Conservation (phyloP, 208 protist genomes). For the Wallacemonas sp. region DNA sequence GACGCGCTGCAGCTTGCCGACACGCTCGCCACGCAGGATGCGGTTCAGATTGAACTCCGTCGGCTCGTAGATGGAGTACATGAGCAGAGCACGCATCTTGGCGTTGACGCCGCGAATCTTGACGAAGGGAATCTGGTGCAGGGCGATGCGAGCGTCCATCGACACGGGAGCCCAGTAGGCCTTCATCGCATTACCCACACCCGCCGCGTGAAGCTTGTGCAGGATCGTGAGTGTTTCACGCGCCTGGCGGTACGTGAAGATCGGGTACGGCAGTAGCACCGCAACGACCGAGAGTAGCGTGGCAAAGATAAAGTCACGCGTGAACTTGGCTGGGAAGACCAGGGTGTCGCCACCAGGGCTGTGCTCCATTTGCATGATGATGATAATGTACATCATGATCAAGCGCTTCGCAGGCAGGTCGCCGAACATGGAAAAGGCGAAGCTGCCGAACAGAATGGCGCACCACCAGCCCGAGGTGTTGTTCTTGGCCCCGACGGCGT, state of each 20-base stretch:
- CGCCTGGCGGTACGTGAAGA: conserved; percentile 33
- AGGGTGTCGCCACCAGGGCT: conserved; percentile 25
- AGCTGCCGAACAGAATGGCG: conserved; percentile 39
- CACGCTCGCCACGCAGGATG: conserved; percentile 37
- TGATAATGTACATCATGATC: conserved; percentile 51
- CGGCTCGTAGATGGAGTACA: conserved; percentile 41
- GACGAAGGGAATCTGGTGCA: conserved; percentile 44
- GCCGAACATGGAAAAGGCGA: conserved; percentile 42
- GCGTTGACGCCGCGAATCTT: conserved; percentile 33
- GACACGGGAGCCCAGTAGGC: conserved; percentile 51
- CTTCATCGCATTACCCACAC: conserved; percentile 57
- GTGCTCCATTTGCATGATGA: conserved; percentile 70
- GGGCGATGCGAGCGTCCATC: conserved; percentile 46
- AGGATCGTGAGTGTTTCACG: conserved; percentile 34
- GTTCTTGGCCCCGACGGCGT: conserved; percentile 34
- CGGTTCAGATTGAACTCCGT: conserved; percentile 50
- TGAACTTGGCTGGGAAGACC: conserved; percentile 33
- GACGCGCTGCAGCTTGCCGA: conserved; percentile 33
- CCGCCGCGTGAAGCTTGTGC: conserved; percentile 54
- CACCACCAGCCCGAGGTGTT: conserved; percentile 64
- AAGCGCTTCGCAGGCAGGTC: conserved; percentile 51
- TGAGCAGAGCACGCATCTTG: conserved; percentile 23
- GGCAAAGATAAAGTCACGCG: conserved; percentile 50
- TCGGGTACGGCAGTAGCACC: conserved; percentile 46
- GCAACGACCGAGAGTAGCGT: conserved; percentile 30